These are phyloP conservation scores for Amanita polypyramis DNA, from an alignment of 768 basidiomycete genomes.

Conservation along the genomic window DNA sequence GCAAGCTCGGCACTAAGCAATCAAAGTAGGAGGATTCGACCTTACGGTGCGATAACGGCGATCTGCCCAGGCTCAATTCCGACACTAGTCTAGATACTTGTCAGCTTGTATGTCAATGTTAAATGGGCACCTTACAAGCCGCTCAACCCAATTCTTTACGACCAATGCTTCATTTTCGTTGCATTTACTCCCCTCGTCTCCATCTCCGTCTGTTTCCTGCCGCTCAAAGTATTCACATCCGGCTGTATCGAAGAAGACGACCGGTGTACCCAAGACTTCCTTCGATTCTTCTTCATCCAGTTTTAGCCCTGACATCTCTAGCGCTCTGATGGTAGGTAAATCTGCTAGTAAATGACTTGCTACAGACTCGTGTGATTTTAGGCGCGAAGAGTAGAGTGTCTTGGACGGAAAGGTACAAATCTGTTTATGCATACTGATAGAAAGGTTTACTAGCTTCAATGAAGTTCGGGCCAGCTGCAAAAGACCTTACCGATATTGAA, in stretches of 20 bases:
- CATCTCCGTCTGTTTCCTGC: slow-evolving; percentile 43
- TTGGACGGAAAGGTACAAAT: slow-evolving; percentile 84
- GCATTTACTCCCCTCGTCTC: slow-evolving; percentile 83
- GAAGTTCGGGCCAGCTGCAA: not conserved
- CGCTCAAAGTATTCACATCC: slow-evolving; percentile 92
- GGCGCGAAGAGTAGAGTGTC: slow-evolving; percentile 64
- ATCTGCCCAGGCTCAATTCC: slow-evolving; percentile 44
- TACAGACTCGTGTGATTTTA: slow-evolving; percentile 65
- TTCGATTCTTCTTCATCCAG: slow-evolving; percentile 49
- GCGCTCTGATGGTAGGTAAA: slow-evolving; percentile 41
- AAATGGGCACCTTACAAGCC: slow-evolving; percentile 38
- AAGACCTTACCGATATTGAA: slow-evolving; percentile 71
- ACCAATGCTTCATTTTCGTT: slow-evolving; percentile 94
- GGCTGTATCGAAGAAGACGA: slow-evolving; percentile 91
- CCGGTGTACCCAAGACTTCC: slow-evolving; percentile 65
- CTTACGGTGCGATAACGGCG: slow-evolving; percentile 60
- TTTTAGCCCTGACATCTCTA: slow-evolving; percentile 12
- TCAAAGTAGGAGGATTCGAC: not conserved
- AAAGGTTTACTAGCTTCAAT: not conserved
- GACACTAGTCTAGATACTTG: slow-evolving; percentile 1
- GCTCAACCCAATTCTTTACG: slow-evolving; percentile 74
- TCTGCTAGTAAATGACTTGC: slow-evolving; percentile 62
- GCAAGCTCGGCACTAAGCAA: not conserved
- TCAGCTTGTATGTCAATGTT: not conserved
- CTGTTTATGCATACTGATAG: slow-evolving; percentile 68